Base-by-base conservation (phyloP, 352 stramenopile species). In the Pilasporangium apinafurcum region DNA sequence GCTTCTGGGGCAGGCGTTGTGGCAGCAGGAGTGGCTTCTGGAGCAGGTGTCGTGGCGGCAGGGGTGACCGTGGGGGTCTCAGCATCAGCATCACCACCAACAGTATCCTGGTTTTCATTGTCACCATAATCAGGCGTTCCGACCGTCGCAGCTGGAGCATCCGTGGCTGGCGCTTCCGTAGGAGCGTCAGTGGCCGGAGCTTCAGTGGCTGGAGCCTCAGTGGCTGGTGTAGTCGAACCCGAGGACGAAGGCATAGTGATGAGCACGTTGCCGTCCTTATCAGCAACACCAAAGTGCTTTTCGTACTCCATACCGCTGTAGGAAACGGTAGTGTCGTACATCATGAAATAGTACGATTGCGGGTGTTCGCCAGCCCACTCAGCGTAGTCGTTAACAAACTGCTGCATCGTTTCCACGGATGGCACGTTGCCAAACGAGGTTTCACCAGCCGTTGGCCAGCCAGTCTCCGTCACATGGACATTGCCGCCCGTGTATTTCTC, bases 151-250 rank as follows among this genome's bases (percentile, higher is more conserved):
- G 0, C 77, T 42, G 1, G 41, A 2, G 68, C 75, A 8, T 47
- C 59, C 39, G 64, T 64, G 17, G 75, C 67, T 36, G 64, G 68
- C 14, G 75, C 75, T 25, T n/a, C n/a, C n/a, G 49, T 13, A 42
- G 44, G 10, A 44, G 49, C 5, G 60, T 42, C 16, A 37, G 38
- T 12, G 32, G 8, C n/a, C n/a, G n/a, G n/a, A n/a, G n/a, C n/a
- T n/a, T 40, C 1, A 36, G 8, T 36, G 31, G 31, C 31, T 12
- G 39, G 27, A 18, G 24, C 27, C 14, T 26, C 26, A 28, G 14
- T 17, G 1, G 17, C 34, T 24, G 34, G 34, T 14, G 36, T 22
- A 14, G 30, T 28, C 1, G 46, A 34, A 22, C 46, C 60, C 21
- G 53, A 39, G 10, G 56, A 55, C 5, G 22, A 28, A 25, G 48